These are phyloP conservation scores for Hymenoscyphus infarciens DNA, from an alignment of 2,329 filamentous ascomycete species.

Conservation along the genomic window DNA sequence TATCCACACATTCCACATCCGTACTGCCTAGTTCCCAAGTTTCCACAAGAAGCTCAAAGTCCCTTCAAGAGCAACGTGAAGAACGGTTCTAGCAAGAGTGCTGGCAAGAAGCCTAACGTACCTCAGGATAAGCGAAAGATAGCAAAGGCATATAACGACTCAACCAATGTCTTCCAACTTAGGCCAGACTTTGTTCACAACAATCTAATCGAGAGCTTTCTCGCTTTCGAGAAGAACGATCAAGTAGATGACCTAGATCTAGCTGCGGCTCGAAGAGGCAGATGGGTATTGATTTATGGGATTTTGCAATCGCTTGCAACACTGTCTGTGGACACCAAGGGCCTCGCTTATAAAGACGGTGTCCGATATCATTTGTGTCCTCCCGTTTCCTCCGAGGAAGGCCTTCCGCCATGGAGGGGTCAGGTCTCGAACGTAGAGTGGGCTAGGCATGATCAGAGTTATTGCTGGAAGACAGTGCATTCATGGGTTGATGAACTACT, in stretches of 20 bases:
- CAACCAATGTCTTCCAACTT: constrained; percentile 56
- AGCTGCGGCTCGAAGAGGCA: constrained; percentile 51
- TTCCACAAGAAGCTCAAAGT: constrained; percentile 35
- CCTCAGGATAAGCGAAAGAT: constrained; percentile 27
- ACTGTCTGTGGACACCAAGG: constrained; percentile 54
- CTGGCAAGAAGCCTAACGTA: constrained; percentile 15
- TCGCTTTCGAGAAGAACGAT: constrained; percentile 55
- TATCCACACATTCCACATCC: constrained; percentile 66
- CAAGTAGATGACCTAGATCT: constrained; percentile 49
- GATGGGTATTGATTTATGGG: constrained; percentile 60
- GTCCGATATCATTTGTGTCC: constrained; percentile 57
- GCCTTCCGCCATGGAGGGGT: constrained; percentile 54
- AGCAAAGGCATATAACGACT: constrained; percentile 53
- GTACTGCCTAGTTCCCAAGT: constrained; percentile 59
- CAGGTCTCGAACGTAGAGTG: constrained; percentile 29
- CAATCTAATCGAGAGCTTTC: constrained; percentile 52
- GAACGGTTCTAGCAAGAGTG: constrained; percentile 21
- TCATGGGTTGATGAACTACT: constrained; percentile 15
- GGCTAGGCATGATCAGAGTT: constrained; percentile 31
- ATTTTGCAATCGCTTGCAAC: constrained; percentile 57
- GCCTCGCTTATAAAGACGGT: constrained; percentile 48
- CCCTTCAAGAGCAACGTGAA: constrained; percentile 30
- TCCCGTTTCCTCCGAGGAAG: constrained; percentile 41
- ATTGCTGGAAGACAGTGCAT: constrained; percentile 35
- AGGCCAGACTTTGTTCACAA: constrained; percentile 52